These are phyloP conservation scores for Apocynum venetum DNA, from an alignment of 257 asterid species.

Conservation along the genomic window DNA sequence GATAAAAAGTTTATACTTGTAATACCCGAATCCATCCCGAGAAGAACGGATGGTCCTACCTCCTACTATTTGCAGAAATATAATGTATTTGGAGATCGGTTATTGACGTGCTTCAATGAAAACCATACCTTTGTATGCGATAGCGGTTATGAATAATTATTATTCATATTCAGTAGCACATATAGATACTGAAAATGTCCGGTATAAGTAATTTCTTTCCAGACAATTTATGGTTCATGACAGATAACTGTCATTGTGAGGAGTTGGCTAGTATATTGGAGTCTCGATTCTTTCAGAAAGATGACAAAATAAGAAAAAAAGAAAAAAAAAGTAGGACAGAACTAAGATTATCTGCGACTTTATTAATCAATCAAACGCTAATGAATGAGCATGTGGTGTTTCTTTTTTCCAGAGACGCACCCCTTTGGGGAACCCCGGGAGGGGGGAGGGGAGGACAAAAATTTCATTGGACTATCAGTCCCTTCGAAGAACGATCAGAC, in stretches of 20 bases:
- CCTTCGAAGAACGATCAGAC: neutral
- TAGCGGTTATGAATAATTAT: neutral
- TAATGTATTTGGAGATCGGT: neutral
- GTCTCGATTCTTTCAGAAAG: neutral
- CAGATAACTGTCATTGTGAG: neutral
- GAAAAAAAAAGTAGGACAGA: neutral
- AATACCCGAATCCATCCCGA: neutral
- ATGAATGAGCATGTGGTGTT: neutral
- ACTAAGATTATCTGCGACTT: neutral
- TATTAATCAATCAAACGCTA: conserved; percentile 4
- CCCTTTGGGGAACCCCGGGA: neutral
- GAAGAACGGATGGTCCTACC: neutral
- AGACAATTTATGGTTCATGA: neutral
- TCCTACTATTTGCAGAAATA: neutral
- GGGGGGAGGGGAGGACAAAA: neutral
- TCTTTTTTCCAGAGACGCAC: neutral
- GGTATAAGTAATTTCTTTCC: neutral
- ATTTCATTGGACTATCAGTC: neutral
- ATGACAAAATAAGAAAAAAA: neutral
- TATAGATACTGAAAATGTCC: neutral
- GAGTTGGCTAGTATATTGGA: neutral
- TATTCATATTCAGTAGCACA: neutral
- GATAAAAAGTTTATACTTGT: neutral
- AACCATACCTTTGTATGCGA: neutral
- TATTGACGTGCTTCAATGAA: neutral